Evolutionary conservation across 805 yeast genomes (phyloP), one percentile per base, ranked within the genome.

Genomic region (Candida cerambycidarum): DNA sequence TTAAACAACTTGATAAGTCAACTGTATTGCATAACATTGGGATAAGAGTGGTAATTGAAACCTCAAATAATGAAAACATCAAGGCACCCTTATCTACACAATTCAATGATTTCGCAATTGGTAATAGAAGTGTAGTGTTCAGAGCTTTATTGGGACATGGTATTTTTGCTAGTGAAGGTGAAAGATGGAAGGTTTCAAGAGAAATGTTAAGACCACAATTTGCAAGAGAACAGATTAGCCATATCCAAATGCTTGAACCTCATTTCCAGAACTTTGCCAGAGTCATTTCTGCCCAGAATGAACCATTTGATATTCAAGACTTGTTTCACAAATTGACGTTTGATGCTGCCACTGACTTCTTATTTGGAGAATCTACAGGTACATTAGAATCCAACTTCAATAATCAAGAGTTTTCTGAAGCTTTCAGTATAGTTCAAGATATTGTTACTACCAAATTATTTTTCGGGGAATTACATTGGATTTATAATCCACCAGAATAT

Each of bases 141-240:
- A 39, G 49, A 16, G 63, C 67, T 21, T 51, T 66, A 21, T 47
- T 67, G 32, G 73, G 71, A 1, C 63, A 63, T 44, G 71, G 71
- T 4, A 60, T 67, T 15, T 67, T 67, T 52, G 65, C 71, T 16
- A 58, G 63, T 39, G 71, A 67, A 42, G 62, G 64, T 15, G 57
- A 46, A 13, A 63, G 69, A 11, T 66, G 73, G 73, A 66, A 66
- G 44, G 61, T 57, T 29, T 62, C 68, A 7, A 47, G 73, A 39
- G 63, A 66, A 16, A 57, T 66, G 56, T 58, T 67, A 45, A 56
- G 70, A 45, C 73, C 73, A 5, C 70, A 65, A 40, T 67, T 66
- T 48, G 58, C 69, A 11, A 55, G 68, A 37, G 70, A 65, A 39
- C 69, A 65, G 46, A 55, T 67, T 17, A 57, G 61, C 14, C 71